Evolutionary conservation across 768 basidiomycete species (phyloP), one percentile per base, ranked within the genome.

Genomic region (Auriscalpium orientale): DNA sequence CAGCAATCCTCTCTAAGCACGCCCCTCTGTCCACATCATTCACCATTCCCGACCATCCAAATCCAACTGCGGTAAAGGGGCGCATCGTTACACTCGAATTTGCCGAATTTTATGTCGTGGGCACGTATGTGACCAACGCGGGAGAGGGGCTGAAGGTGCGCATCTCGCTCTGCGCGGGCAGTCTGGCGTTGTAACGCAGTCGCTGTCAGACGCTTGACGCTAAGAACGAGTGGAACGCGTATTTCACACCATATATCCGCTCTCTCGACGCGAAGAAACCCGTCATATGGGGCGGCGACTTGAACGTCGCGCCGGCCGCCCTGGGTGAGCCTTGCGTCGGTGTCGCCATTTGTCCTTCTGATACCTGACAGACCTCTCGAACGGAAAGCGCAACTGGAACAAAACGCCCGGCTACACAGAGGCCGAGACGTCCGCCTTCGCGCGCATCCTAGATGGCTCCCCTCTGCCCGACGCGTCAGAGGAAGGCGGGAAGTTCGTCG

Each of bases 321-420:
- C 73, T 79, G 52, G 89, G 89, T 86, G 43, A 43, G 21, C 61
- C 46, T 7, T 44, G 50, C 51, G 45, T 22, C 13, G 20, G 33
- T 43, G 45, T 20, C 1, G 16, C 36, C 3, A 11, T 44, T 18
- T 35, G 15, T 5, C 4, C 4, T 13, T 8, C 37, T 48, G 16
- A 20, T 16, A 51, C 34, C 43, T 54, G 35, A 16, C 59, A 89
- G 89, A 91, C 66, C 77, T 91, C 16, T 62, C 81, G 11, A 85
- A 90, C 61, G 71, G 84, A 0, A 83, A 84, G 55, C 61, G 74
- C 49, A 91, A 92, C 64, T 92, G 89, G 89, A 92, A 94, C 69
- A 94, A 94, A 67, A 83, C 87, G 0, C 74, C 91, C 2, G 91
- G 91, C 0, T 90, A 91, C 66, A 94, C 91, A 0, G 82, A 89